Conservation (phyloP, 2,329 filamentous ascomycete genomes). For the Fonsecaea pugnacius region DNA sequence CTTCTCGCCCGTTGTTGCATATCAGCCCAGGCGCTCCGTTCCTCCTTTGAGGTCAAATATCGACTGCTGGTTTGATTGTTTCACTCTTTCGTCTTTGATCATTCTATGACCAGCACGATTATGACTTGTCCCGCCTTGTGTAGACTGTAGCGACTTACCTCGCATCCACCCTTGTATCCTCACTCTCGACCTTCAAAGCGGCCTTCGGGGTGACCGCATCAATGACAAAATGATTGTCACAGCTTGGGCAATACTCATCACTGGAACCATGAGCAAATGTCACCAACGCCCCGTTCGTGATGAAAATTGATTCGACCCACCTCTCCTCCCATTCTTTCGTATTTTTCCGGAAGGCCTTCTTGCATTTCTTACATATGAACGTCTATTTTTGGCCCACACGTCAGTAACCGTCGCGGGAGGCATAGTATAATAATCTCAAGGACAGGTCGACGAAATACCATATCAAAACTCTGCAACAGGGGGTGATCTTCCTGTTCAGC, state of each 20-base stretch:
- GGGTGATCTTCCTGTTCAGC: constrained; percentile 76
- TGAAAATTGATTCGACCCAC: constrained; percentile 40
- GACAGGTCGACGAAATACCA: constrained; percentile 56
- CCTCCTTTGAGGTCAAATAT: constrained; percentile 79
- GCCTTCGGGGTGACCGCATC: constrained; percentile 85
- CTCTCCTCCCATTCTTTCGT: constrained; percentile 87
- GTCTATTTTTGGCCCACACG: constrained; percentile 44
- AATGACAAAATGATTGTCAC: constrained; percentile 97
- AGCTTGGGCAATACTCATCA: constrained; percentile 98
- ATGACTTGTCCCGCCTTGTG: not conserved
- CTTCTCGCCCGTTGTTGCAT: not conserved
- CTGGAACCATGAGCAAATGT: constrained; percentile 45
- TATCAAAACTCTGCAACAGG: constrained; percentile 78
- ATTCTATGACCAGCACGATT: constrained; percentile 58
- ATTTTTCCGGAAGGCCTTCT: constrained; percentile 96
- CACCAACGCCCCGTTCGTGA: not conserved
- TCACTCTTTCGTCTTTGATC: constrained; percentile 85
- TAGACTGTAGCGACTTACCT: constrained; percentile 49
- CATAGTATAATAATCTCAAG: not conserved
- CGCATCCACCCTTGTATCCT: constrained; percentile 82
- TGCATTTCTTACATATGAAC: constrained; percentile 99
- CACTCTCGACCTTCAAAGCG: constrained; percentile 83
- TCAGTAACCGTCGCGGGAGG: not conserved
- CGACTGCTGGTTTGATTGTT: constrained; percentile 61
- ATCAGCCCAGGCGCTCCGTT: constrained; percentile 73